Evolutionary conservation across 495 filamentous ascomycete species (phyloP).

Genomic region (Trichoderma orchidacearum): DNA sequence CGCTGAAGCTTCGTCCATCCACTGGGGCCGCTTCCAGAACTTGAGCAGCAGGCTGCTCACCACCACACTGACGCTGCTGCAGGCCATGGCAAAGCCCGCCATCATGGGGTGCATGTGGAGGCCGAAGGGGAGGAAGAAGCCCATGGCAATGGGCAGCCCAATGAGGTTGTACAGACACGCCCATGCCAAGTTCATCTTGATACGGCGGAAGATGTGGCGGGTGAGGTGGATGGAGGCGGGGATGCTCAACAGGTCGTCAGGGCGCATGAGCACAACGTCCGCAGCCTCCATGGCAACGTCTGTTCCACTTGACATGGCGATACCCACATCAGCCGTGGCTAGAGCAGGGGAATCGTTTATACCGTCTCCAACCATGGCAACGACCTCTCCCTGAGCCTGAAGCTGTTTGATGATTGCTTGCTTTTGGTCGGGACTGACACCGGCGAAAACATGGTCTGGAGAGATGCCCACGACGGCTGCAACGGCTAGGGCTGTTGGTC

Average conservation of each 20-base stretch:
- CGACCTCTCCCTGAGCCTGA: constrained; percentile 54
- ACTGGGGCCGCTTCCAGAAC: constrained; percentile 72
- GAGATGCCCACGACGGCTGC: constrained; percentile 75
- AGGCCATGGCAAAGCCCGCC: constrained; percentile 89
- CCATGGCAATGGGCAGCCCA: constrained; percentile 94
- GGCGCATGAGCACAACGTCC: constrained; percentile 88
- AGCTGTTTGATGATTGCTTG: constrained; percentile 67
- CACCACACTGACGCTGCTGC: constrained; percentile 80
- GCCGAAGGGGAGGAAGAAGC: constrained; percentile 78
- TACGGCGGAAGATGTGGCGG: constrained; percentile 75
- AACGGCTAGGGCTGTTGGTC: constrained; percentile 65
- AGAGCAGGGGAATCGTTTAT: constrained; percentile 98
- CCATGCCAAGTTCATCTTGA: constrained; percentile 88
- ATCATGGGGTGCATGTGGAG: constrained; percentile 86
- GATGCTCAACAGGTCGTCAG: constrained; percentile 81
- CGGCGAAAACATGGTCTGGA: constrained; percentile 58
- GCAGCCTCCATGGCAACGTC: constrained; percentile 98
- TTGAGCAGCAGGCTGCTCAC: constrained; percentile 70
- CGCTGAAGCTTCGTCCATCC: constrained; percentile 69
- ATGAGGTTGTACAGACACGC: constrained; percentile 86
- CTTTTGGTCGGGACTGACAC: constrained; percentile 78
- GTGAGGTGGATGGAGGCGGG: constrained; percentile 74
- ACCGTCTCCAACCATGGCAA: constrained; percentile 97
- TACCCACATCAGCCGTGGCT: constrained; percentile 83
- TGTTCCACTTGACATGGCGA: constrained; percentile 82